phyloP scores from a whole-genome alignment of 2,329 filamentous ascomycete genomes.

The Ophiostoma quercus region DNA sequence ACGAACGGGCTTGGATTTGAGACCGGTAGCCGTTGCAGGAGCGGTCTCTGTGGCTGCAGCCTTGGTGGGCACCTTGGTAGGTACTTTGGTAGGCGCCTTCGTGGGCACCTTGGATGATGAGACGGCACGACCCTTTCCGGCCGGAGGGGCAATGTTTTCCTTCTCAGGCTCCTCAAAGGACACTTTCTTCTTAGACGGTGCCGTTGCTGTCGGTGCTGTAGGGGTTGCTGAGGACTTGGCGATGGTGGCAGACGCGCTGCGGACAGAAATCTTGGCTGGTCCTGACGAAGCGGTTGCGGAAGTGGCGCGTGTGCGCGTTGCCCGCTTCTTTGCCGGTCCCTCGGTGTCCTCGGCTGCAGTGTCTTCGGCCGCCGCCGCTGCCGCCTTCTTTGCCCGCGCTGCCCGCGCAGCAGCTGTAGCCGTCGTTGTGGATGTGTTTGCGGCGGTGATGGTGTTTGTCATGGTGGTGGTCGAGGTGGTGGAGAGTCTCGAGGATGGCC shows the following conservation, averaged over 20 bases:
- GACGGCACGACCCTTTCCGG: conserved; percentile 28
- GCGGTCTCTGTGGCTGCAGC: conserved; percentile 28
- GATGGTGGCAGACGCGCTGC: conserved; percentile 35
- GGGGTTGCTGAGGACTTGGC: conserved; percentile 13
- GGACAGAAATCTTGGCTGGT: conserved; percentile 36
- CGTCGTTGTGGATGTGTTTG: conserved; percentile 3
- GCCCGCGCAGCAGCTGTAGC: conserved; percentile 34
- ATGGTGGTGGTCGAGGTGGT: background rate
- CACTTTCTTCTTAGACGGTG: conserved; percentile 53
- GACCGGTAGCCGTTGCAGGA: conserved; percentile 17
- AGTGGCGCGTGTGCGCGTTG: conserved; percentile 33
- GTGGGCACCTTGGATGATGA: background rate
- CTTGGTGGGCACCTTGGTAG: conserved; percentile 30
- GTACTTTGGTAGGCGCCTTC: conserved; percentile 31
- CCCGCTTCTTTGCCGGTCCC: conserved; percentile 35
- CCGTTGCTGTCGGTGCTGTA: conserved; percentile 35
- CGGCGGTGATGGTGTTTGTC: background rate
- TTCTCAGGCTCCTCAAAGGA: conserved; percentile 62
- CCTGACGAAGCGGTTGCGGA: conserved; percentile 30
- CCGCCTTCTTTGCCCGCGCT: conserved; percentile 34
- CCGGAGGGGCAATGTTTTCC: conserved; percentile 47
- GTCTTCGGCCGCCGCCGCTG: conserved; percentile 19
- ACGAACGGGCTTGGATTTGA: conserved; percentile 30
- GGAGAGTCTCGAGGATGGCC: conserved; percentile 17
- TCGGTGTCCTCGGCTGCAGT: conserved; percentile 25